These are phyloP conservation scores for Fusarium graminum DNA, from an alignment of 2,329 filamentous ascomycete genomes.

Conservation along the genomic window DNA sequence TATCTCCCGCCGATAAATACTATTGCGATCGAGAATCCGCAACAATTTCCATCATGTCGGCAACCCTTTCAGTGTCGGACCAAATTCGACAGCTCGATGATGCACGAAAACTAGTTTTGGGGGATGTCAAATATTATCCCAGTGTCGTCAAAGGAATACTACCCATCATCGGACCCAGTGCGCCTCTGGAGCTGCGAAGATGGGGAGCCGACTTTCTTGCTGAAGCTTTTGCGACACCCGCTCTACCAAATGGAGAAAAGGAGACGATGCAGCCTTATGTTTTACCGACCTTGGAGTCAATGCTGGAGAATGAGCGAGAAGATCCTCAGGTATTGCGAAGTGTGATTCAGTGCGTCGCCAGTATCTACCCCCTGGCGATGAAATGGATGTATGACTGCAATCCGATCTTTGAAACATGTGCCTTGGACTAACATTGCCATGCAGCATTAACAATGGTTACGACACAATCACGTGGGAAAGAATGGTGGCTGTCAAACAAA, in stretches of 20 bases:
- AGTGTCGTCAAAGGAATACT: slow-evolving; percentile 93
- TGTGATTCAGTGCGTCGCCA: slow-evolving; percentile 88
- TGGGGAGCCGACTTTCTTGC: slow-evolving; percentile 97
- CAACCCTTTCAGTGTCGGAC: slow-evolving; percentile 73
- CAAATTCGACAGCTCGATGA: slow-evolving; percentile 90
- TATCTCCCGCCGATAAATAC: slow-evolving; percentile 3
- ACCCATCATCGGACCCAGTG: slow-evolving; percentile 84
- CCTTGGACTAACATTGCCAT: slow-evolving; percentile 50
- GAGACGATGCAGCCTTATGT: slow-evolving; percentile 82
- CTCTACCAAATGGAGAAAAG: slow-evolving; percentile 81
- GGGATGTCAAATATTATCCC: slow-evolving; percentile 88
- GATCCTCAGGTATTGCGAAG: slow-evolving; percentile 86
- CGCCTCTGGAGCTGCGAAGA: slow-evolving; percentile 85
- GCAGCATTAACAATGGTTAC: slow-evolving; percentile 87
- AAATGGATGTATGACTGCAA: slow-evolving; percentile 86
- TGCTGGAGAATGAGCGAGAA: slow-evolving; percentile 78
- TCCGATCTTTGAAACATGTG: slow-evolving; percentile 12
- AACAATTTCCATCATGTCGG: slow-evolving; percentile 61
- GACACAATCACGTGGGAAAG: slow-evolving; percentile 87
- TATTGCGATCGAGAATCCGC: slow-evolving; percentile 20
- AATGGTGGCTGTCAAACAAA: slow-evolving; percentile 89
- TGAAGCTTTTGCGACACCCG: slow-evolving; percentile 95
- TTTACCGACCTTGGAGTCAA: slow-evolving; percentile 78
- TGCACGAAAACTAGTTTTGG: slow-evolving; percentile 89
- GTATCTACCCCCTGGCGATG: slow-evolving; percentile 92